Percentiles rank a stretch among this genome's conserved stretches.
These are phyloP conservation scores for Pseudopithomyces chartarum DNA, from an alignment of 2,329 filamentous ascomycete species.

Conservation along the genomic window DNA sequence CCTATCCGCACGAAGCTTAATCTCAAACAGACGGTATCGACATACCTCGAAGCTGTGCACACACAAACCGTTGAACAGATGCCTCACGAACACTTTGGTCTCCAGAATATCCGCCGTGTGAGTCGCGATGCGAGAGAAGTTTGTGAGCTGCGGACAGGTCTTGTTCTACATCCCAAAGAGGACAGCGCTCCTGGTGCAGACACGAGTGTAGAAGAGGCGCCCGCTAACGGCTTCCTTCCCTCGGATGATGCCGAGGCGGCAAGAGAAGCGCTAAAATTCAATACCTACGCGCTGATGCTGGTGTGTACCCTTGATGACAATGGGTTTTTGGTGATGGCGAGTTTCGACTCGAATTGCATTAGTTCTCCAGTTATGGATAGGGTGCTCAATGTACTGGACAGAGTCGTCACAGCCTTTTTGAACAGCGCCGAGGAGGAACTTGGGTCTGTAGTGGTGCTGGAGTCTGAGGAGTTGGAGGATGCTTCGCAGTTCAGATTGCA, in stretches of 20 bases:
- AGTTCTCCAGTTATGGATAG: conserved; percentile 57
- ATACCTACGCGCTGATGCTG: conserved; percentile 66
- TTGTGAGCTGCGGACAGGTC: conserved; percentile 42
- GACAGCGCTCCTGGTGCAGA: conserved; percentile 23
- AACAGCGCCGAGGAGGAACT: conserved; percentile 42
- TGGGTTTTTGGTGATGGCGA: conserved; percentile 65
- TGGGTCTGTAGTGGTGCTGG: conserved; percentile 33
- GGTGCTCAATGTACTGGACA: conserved; percentile 58
- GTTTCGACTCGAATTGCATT: conserved; percentile 68
- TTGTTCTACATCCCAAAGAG: conserved; percentile 46
- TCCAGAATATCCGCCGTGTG: conserved; percentile 61
- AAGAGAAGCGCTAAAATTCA: conserved; percentile 62
- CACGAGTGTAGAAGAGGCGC: conserved; percentile 31
- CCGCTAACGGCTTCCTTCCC: conserved; percentile 60
- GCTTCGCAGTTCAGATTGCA: conserved; percentile 29
- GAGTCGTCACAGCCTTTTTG: conserved; percentile 58
- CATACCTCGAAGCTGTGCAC: conserved; percentile 64
- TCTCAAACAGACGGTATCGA: conserved; percentile 48
- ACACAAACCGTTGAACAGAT: conserved; percentile 62
- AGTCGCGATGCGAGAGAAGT: conserved; percentile 41
- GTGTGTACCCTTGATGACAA: conserved; percentile 65
- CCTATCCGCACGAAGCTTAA: conserved; percentile 59
- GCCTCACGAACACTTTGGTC: conserved; percentile 67
- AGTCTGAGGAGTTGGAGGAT: conserved; percentile 34
- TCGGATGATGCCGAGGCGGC: conserved; percentile 62